These are phyloP conservation scores for button mushroom (Agaricus bisporus) DNA, from an alignment of 768 basidiomycete species.

Conservation along the genomic window DNA sequence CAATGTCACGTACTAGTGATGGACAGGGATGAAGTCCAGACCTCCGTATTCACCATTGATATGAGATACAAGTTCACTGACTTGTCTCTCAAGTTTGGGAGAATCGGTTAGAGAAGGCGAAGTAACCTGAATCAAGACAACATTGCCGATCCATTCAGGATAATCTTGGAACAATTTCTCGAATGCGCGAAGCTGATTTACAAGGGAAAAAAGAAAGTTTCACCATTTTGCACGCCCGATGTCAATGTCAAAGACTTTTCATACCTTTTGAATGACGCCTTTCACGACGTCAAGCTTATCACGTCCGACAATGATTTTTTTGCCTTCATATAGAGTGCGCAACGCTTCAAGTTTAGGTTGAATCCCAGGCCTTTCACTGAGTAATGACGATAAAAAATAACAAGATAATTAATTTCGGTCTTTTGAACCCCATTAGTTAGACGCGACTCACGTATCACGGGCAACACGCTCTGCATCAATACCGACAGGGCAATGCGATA, in stretches of 20 bases:
- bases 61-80: constrained; percentile 89
- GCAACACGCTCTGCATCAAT: constrained; percentile 90
- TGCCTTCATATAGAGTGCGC: constrained; percentile 80
- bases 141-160: constrained; percentile 93
- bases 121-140: constrained; percentile 87
- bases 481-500: constrained; percentile 92
- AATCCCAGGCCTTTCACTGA: constrained; percentile 70
- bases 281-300: constrained; percentile 99
- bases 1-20: constrained; percentile 80
- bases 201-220: background rate
- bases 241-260: background rate
- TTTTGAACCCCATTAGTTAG: background rate
- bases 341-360: constrained; percentile 87
- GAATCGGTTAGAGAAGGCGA: constrained; percentile 89
- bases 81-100: constrained; percentile 87
- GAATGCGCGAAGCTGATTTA: constrained; percentile 77
- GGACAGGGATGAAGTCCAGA: constrained; percentile 92
- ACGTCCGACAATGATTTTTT: constrained; percentile 97
- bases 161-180: constrained; percentile 91
- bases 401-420: no score
- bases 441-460: constrained; percentile 56
- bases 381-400: background rate
- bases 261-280: constrained; percentile 91
- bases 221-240: background rate
- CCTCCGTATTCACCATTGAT: constrained; percentile 96